Base-by-base conservation (phyloP, 345 rosid species). In the Melaleuca alternifolia region DNA sequence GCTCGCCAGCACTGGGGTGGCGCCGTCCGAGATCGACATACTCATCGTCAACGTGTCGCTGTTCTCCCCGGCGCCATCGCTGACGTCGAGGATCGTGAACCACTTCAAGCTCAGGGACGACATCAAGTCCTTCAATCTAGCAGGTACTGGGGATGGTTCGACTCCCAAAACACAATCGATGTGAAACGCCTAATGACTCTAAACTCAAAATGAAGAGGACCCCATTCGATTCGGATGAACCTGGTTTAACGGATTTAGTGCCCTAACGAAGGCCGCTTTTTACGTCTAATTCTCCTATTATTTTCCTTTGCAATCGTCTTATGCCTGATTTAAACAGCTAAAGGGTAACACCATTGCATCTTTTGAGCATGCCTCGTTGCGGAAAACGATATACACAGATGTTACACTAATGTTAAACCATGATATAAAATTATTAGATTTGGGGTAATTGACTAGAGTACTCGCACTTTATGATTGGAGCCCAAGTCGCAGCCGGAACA, bases 61-160 rank as follows among this genome's bases (percentile, higher is more conserved):
- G 85, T 94, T 93, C 84, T 89, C 98, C 21, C 94, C 96, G 3
- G 86, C 89, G 9, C 98, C 99, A 4, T 96, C 98, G 9, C 85
- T 96, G 2, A 89, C 98, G 0, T 84, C 96, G 51, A 86, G 96
- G 53, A 91, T 94, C 11, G 90, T 94, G 41, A 94, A 94, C 89
- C 87, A 90, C 59, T 95, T 93, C 91, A 96, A 92, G 89, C 92
- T 96, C 94, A 92, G 94, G 83, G 93, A 91, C 11, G 85, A 94
- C 77, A 54, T 95, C n/a, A 95, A 93, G 84, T 81, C 92, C 11
- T 94, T 91, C 87, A 96, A 92, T 88, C 94, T 96, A 84, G 53
- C 96, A 4, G 99, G 98, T 11, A 92, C 91, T 90, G 97, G 96
- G 7, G 93, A 95, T 65, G 91, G 95, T 85, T 94, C 95, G 6